A percentile compares a stretch with the other conserved stretches of the same genome.
Evolutionary conservation across 2,329 filamentous ascomycete genomes (phyloP).

Genomic region (Aspergillus cejpii): DNA sequence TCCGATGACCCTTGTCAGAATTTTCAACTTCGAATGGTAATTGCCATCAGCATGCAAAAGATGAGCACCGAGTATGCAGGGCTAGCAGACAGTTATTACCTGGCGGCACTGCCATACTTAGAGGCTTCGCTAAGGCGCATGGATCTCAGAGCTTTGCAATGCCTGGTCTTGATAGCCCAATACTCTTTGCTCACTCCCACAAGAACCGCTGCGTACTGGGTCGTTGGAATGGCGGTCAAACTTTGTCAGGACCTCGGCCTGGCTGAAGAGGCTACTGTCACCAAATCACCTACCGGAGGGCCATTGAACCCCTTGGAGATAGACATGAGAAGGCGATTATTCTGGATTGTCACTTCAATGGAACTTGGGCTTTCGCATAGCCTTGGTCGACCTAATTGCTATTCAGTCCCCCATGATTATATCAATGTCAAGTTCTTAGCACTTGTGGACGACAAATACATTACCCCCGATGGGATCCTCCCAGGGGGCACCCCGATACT

Average conservation of each 20-base stretch:
- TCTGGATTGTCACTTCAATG: conserved; percentile 83
- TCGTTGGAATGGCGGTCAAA: conserved; percentile 78
- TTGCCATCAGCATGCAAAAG: conserved; percentile 92
- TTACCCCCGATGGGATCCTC: conserved; percentile 68
- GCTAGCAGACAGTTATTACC: conserved; percentile 88
- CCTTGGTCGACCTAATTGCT: conserved; percentile 78
- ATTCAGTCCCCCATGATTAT: conserved; percentile 73
- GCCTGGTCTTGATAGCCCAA: conserved; percentile 75
- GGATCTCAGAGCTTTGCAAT: conserved; percentile 84
- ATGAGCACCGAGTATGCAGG: conserved; percentile 85
- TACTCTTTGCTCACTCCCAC: conserved; percentile 92
- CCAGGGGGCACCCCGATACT: conserved; percentile 63
- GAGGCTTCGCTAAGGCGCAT: conserved; percentile 80
- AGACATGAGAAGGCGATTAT: conserved; percentile 81
- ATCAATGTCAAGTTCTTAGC: conserved; percentile 83
- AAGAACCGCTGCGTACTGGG: conserved; percentile 84
- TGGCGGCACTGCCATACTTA: conserved; percentile 77
- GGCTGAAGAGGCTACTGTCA: conserved; percentile 82
- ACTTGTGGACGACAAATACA: conserved; percentile 72
- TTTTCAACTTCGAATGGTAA: conserved; percentile 82
- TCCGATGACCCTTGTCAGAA: conserved; percentile 74
- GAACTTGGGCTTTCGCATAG: conserved; percentile 82
- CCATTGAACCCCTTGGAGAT: conserved; percentile 65
- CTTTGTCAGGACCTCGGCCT: conserved; percentile 85
- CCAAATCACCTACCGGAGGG: conserved; percentile 53